Evolutionary conservation across 2,329 filamentous ascomycete genomes (phyloP), one percentile per base, ranked within the genome.

Genomic region (Phialophora macrospora): DNA sequence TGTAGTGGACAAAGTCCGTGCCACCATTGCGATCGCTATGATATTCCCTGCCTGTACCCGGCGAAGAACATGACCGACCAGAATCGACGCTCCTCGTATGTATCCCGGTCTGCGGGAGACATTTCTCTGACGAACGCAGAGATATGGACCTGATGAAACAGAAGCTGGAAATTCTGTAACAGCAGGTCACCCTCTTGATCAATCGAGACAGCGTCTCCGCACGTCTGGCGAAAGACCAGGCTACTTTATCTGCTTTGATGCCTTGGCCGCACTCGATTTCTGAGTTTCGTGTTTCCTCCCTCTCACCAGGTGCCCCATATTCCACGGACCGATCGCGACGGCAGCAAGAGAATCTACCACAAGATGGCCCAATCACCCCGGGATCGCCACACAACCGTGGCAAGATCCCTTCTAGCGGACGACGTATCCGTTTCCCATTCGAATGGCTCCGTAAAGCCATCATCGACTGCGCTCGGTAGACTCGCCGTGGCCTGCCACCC

Each of bases 1-100:
- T 68, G 66, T 28, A 59, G 41, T 7, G 66, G 66, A 55, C 55
- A 60, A 30, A 68, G 26, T 51, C 66, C 66, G 1, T 68, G 66
- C 38, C 58, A 49, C 28, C 59, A 65, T 55, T 67, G 65, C 38
- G 26, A 46, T 28, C 61, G 65, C 34, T 54, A 67, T 49, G 56
- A 64, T 44, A 34, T 60, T 1, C 24, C 24, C 1, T 64, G 62
- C 34, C 38, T 64, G 30, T 64, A 64, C 26, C 57, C 56, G 0
- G 26, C n/a, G 26, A 64, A 64, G 55, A 52, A 54, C n/a, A 46
- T 1, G 17, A 14, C 30, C 38, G 34, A 11, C 17, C 55, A 32
- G n/a, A n/a, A 44, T 26, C 30, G 49, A n/a, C 44, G 14, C 12
- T 55, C 34, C 12, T 64, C 48, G 62, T 64, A 59, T 9, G 61